Evolutionary conservation across 176 grass and related monocot species (phyloP), one percentile per base, ranked within the genome.

Genomic region (Alloteropsis semialata): DNA sequence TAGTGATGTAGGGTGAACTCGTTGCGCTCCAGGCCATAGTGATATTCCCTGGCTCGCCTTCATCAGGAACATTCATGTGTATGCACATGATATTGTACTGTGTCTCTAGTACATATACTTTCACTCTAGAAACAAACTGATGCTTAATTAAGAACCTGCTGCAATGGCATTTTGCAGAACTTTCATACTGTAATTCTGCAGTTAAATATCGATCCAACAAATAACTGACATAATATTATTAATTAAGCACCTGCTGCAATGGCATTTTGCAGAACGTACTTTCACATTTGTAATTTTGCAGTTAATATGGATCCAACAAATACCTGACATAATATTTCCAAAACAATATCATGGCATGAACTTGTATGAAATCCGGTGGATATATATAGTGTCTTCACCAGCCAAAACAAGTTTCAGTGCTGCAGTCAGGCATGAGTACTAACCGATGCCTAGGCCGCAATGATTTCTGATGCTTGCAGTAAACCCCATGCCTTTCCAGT

Each of bases 401-500:
- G 37, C 36, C 42, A 63, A 75, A 65, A 61, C 36, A 49, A 45
- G 61, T 51, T 62, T 67, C 70, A 68, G 77, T 80, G 22, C 19
- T 66, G 29, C 53, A 39, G 69, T 30, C 33, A 80, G 69, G 63
- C 43, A 44, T 69, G 66, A 69, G 22, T 70, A 46, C 67, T 41
- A 66, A 11, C 44, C 8, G 24, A 38, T 65, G 84, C 46, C 41
- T 69, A 43, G 77, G 46, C 63, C 45, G 88, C 83, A 77, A 82
- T 89, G 64, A 89, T 85, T 82, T 65, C 79, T 86, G 79, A 82
- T 72, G 79, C 67, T 66, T 66, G 79, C 88, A 87, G 84, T n/a
- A 64, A 90, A 83, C 58, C 83, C 84, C 85, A 83, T 76, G 48
- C 57, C 85, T 81, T 89, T 74, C 84, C 61, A 74, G 64, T 79